Evolutionary conservation across 176 grass and related monocot genomes (phyloP).

Genomic region (Oryza officinalis): DNA sequence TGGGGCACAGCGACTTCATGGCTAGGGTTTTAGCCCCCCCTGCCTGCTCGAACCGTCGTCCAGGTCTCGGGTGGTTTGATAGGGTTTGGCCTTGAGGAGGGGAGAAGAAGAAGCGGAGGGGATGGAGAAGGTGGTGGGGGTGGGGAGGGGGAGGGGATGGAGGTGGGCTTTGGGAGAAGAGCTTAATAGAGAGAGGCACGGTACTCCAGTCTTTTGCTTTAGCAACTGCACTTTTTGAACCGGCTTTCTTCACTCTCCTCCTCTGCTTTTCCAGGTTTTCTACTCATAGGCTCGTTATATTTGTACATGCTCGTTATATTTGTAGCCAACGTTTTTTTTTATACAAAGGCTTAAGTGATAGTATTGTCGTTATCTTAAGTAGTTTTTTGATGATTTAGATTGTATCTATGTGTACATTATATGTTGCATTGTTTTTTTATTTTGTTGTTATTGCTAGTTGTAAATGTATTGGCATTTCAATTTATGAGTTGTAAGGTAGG

Average conservation of each 20-base stretch:
- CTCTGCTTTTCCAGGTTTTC: neutral
- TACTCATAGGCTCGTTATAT: neutral
- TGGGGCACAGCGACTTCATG: slow-evolving; percentile 56
- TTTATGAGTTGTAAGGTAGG: neutral
- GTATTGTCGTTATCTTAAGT: no score
- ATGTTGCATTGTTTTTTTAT: neutral
- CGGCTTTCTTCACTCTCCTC: neutral
- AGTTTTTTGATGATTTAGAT: neutral
- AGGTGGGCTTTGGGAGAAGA: slow-evolving; percentile 10
- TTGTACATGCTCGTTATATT: neutral
- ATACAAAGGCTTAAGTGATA: no score
- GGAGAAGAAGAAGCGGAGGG: neutral
- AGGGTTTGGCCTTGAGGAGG: neutral
- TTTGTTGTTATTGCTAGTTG: neutral
- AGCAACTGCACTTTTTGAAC: neutral
- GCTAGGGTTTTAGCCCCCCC: slow-evolving; percentile 31
- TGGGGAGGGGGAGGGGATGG: neutral
- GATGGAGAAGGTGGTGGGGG: neutral
- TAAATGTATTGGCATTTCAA: neutral
- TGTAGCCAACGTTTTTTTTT: neutral
- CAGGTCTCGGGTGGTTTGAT: neutral
- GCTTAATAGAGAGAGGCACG: slow-evolving; percentile 9
- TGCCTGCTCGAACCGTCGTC: neutral
- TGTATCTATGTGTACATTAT: no score
- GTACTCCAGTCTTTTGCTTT: neutral